Conservation (phyloP, 768 basidiomycete species). For the Lepiota subincarnata region DNA sequence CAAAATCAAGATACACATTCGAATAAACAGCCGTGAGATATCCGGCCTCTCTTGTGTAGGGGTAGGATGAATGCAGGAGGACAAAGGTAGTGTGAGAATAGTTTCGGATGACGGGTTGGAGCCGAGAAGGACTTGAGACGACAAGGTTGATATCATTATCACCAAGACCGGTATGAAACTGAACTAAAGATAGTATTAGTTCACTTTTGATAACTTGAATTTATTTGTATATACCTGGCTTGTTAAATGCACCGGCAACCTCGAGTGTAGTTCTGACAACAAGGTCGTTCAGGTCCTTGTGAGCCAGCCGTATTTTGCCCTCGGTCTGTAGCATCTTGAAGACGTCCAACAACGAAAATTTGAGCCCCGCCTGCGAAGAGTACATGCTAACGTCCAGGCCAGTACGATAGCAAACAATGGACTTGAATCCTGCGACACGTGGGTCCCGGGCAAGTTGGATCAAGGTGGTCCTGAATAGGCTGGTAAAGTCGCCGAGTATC, state of each 20-base stretch:
- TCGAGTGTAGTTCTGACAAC: constrained; percentile 54
- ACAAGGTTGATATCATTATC: constrained; percentile 64
- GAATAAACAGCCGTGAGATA: constrained; percentile 68
- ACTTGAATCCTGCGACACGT: constrained; percentile 68
- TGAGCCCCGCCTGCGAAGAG: constrained; percentile 23
- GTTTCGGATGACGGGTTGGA: constrained; percentile 66
- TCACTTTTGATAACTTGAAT: not conserved
- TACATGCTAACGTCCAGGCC: constrained; percentile 52
- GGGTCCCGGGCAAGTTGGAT: constrained; percentile 34
- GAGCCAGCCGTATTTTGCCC: constrained; percentile 45
- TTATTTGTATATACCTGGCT: constrained; percentile 48
- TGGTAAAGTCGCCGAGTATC: constrained; percentile 28
- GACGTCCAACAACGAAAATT: constrained; percentile 27
- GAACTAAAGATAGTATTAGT: constrained; percentile 41
- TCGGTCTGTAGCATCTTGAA: constrained; percentile 30
- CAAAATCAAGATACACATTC: constrained; percentile 79
- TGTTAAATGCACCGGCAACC: constrained; percentile 46
- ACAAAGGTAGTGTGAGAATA: constrained; percentile 60
- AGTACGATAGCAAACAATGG: constrained; percentile 73
- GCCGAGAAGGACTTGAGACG: constrained; percentile 56
- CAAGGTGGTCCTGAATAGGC: constrained; percentile 33
- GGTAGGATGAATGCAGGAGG: constrained; percentile 74
- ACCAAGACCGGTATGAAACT: constrained; percentile 82
- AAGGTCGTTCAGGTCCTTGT: constrained; percentile 64
- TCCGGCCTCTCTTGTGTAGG: constrained; percentile 73